Percentiles rank a stretch among this genome's conserved stretches.
Evolutionary conservation across 208 protist species (phyloP).

Genomic region (Novymonas esmeraldas): DNA sequence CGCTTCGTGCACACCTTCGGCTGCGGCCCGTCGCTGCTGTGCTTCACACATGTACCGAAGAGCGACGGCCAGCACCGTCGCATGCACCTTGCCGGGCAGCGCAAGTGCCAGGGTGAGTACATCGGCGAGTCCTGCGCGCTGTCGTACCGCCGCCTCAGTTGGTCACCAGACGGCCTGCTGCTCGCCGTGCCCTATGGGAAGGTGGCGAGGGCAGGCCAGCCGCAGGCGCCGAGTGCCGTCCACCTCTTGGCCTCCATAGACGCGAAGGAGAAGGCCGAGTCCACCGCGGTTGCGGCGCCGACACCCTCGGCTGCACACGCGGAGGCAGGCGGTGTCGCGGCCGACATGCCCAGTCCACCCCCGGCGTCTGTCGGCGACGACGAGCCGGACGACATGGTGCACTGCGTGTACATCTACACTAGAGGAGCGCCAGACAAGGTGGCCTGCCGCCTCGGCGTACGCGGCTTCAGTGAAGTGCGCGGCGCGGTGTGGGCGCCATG

Average conservation of each 20-base stretch:
- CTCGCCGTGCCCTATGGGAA: constrained; percentile 86
- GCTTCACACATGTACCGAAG: constrained; percentile 58
- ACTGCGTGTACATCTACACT: constrained; percentile 84
- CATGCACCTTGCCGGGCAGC: constrained; percentile 65
- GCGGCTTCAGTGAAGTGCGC: constrained; percentile 75
- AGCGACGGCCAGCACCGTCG: constrained; percentile 20
- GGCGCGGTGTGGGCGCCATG: constrained; percentile 84
- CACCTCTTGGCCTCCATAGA: constrained; percentile 41
- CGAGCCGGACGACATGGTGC: constrained; percentile 53
- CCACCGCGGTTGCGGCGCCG: not conserved
- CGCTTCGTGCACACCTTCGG: constrained; percentile 73
- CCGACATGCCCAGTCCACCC: not conserved
- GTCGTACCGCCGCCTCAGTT: constrained; percentile 75
- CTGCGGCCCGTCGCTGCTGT: constrained; percentile 67
- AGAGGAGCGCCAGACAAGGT: constrained; percentile 64
- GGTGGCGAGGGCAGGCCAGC: constrained; percentile 16
- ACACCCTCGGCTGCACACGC: constrained; percentile 1
- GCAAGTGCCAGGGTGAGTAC: constrained; percentile 65
- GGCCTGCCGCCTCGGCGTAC: constrained; percentile 57
- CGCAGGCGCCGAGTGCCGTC: constrained; percentile 13
- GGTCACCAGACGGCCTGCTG: constrained; percentile 80
- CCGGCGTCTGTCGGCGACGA: constrained; percentile 23
- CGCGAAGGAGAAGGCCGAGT: constrained; percentile 25
- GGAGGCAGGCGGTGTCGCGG: not conserved
- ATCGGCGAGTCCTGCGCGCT: constrained; percentile 78